A percentile compares a stretch with the other conserved stretches of the same genome.
Conservation (phyloP, 2,329 filamentous ascomycete species). For the Verticillium nubilum region DNA sequence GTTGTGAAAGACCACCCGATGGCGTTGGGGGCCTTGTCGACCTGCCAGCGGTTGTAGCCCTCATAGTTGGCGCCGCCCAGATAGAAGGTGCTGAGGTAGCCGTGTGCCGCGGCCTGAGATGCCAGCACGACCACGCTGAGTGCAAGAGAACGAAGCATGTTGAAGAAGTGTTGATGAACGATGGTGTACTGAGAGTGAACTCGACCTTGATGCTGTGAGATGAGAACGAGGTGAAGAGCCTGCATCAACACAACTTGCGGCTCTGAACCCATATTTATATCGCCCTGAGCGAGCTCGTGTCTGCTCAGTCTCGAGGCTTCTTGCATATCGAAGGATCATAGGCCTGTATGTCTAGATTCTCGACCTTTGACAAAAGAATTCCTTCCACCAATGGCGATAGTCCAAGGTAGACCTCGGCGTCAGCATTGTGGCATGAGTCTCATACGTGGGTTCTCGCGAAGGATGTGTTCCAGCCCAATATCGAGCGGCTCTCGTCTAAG, state of each 20-base stretch:
- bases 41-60: not conserved
- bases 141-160: not conserved
- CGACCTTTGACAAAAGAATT: not conserved
- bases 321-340: not conserved
- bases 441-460: not conserved
- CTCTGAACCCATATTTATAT: not conserved
- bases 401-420: not conserved
- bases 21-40: not conserved
- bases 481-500: not conserved
- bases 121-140: not conserved
- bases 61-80: not conserved
- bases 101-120: not conserved
- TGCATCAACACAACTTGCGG: not conserved
- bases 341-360: not conserved
- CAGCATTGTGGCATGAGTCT: not conserved
- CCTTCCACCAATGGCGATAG: not conserved
- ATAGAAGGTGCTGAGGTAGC: not conserved
- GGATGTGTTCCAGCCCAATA: not conserved
- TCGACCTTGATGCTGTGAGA: not conserved
- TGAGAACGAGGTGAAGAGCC: not conserved
- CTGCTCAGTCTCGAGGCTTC: not conserved
- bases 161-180: not conserved
- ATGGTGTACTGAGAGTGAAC: not conserved
- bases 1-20: slow-evolving; percentile 11
- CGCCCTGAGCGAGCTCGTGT: not conserved